phyloP scores from a whole-genome alignment of 495 filamentous ascomycete genomes.

The Apiosordaria backusii region DNA sequence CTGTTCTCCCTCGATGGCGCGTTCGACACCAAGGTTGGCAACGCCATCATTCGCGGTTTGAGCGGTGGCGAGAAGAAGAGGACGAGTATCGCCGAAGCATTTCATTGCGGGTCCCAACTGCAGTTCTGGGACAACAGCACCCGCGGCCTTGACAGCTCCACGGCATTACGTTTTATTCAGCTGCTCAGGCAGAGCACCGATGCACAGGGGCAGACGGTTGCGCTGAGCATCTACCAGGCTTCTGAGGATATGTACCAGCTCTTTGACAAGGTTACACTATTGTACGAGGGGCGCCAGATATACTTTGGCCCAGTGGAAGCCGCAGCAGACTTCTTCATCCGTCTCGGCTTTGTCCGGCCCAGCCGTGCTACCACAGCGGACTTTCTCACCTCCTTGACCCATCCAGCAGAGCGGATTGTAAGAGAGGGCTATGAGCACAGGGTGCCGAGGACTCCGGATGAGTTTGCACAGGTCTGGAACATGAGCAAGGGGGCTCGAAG shows the following conservation, averaged over 20 bases:
- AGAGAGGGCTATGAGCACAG: slow-evolving; percentile 56
- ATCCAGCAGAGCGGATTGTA: slow-evolving; percentile 60
- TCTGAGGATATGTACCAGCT: slow-evolving; percentile 72
- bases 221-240: slow-evolving; percentile 78
- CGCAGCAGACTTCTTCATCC: slow-evolving; percentile 57
- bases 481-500: too few relatives aligned
- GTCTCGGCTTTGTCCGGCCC: slow-evolving; percentile 52
- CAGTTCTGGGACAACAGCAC: slow-evolving; percentile 66
- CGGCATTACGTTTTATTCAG: slow-evolving; percentile 69
- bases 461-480: slow-evolving; percentile 50
- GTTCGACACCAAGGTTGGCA: slow-evolving; percentile 70
- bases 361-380: slow-evolving; percentile 57
- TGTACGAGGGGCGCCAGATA: slow-evolving; percentile 62
- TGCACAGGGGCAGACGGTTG: slow-evolving; percentile 64
- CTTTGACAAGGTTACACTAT: slow-evolving; percentile 63
- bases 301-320: slow-evolving; percentile 56
- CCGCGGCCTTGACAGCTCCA: slow-evolving; percentile 69
- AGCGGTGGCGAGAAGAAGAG: slow-evolving; percentile 58
- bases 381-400: slow-evolving; percentile 69
- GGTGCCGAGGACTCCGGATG: slow-evolving; percentile 60
- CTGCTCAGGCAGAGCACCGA: slow-evolving; percentile 73
- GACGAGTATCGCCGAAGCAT: slow-evolving; percentile 49
- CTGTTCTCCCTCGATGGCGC: slow-evolving; percentile 28
- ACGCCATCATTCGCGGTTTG: slow-evolving; percentile 70
- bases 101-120: slow-evolving; percentile 36